Conservation (phyloP, 108 stramenopile species). For the Licmophora abbreviata region DNA sequence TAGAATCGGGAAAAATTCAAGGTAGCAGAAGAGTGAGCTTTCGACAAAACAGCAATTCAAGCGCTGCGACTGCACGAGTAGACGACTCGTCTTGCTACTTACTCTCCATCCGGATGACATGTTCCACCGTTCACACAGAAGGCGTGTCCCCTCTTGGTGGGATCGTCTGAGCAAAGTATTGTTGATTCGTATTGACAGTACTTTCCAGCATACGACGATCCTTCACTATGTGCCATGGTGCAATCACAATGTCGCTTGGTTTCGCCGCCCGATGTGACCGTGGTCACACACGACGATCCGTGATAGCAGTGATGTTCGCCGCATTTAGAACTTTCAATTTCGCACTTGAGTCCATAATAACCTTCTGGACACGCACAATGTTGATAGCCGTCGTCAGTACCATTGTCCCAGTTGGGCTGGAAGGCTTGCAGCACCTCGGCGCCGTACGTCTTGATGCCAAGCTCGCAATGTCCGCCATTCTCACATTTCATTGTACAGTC, state of each 20-base stretch:
- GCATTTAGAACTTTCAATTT: constrained; percentile 16
- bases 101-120: constrained; percentile 1
- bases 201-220: constrained; percentile 13
- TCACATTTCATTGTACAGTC: constrained; percentile 28
- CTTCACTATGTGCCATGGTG: constrained; percentile 24
- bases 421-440: background rate
- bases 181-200: constrained; percentile 25
- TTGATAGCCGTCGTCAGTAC: constrained; percentile 9
- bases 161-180: constrained; percentile 3
- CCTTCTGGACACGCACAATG: constrained; percentile 27
- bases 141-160: constrained; percentile 8
- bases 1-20: background rate
- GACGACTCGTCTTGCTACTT: background rate
- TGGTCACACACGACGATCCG: constrained; percentile 15
- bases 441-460: constrained; percentile 17
- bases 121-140: constrained; percentile 18
- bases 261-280: background rate
- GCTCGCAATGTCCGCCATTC: constrained; percentile 26
- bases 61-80: background rate
- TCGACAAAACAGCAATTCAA: background rate
- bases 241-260: constrained; percentile 39
- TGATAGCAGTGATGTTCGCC: constrained; percentile 31
- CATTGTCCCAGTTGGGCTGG: constrained; percentile 8
- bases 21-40: background rate
- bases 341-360: constrained; percentile 28